Base-by-base conservation (phyloP, 2,329 filamentous ascomycete species). In the Trichophyton verrucosum region DNA sequence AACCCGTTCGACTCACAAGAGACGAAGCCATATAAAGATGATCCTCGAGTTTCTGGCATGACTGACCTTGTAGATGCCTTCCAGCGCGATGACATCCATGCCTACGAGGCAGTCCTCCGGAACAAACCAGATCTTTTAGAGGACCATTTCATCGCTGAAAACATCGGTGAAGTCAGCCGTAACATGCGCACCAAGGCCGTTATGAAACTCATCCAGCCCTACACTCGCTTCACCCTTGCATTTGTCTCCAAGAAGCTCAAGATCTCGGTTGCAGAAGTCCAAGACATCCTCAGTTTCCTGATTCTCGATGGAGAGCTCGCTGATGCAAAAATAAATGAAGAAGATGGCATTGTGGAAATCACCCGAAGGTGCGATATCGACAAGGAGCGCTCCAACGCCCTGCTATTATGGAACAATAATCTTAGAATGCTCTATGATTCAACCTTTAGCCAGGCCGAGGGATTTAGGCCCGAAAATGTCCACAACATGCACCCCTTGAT, bases 1-100 rank as follows among this genome's bases (percentile, higher is more conserved):
- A 97, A 97, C 73, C 94, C 94, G 0, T 97, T 99, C 73, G 92
- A 97, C 75, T 96, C 91, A 7, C 94, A 97, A 74, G 94, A 99
- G 77, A 97, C 92, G 17, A 97, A 97, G 76, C 94, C 94, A 0
- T 99, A 99, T 80, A 92, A 91, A 76, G 92, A 89, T 66, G 92
- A 99, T 72, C 88, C 91, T 4, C 88, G 92, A 61, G 96, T 99
- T 67, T 87, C 90, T 1, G 92, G 91, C 67, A 99, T 99, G 92
- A 97, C 91, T 1, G 89, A 96, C 67, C 82, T 99, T 0, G 94
- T 99, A 22, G 91, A 97, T 68, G 91, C 94, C 9, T 99, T 96
- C 74, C 94, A 97, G 76, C 85, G 88, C 61, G 92, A 97, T 69
- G 92, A 97, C 71, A 92, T 99, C 66, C 88, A 92, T 72, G 81